phyloP scores from a whole-genome alignment of 2,329 filamentous ascomycete genomes.

The Fusarium gaditjirri region DNA sequence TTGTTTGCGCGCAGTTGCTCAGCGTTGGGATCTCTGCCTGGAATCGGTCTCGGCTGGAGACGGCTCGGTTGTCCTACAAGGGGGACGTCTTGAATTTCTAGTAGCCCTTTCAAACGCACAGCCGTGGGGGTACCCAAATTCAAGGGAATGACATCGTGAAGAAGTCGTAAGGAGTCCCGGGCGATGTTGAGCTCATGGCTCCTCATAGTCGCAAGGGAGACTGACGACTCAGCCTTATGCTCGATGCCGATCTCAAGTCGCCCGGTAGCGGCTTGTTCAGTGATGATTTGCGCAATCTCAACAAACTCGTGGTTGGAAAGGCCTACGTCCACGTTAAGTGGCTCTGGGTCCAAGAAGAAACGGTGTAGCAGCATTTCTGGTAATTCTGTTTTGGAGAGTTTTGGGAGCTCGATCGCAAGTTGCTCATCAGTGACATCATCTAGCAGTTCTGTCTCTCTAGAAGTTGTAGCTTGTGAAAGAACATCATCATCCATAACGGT shows the following conservation, averaged over 20 bases:
- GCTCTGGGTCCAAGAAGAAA: conserved; percentile 70
- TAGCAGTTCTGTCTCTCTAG: conserved; percentile 59
- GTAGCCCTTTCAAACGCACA: conserved; percentile 57
- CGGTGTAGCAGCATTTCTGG: conserved; percentile 62
- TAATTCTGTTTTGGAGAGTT: conserved; percentile 59
- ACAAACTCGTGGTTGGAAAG: conserved; percentile 70
- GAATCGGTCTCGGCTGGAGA: conserved; percentile 60
- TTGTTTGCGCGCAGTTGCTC: conserved; percentile 63
- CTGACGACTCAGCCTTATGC: conserved; percentile 27
- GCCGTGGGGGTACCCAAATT: conserved; percentile 55
- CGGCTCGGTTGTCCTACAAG: conserved; percentile 63
- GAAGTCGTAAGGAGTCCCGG: conserved; percentile 61
- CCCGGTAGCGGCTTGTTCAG: conserved; percentile 73
- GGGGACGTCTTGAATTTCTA: conserved; percentile 68
- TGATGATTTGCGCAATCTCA: conserved; percentile 75
- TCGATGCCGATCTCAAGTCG: conserved; percentile 51
- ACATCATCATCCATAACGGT: conserved; percentile 65
- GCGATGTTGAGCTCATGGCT: conserved; percentile 57
- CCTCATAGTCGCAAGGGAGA: conserved; percentile 47
- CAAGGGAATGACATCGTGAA: conserved; percentile 57
- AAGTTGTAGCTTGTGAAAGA: conserved; percentile 62
- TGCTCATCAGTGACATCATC: conserved; percentile 59
- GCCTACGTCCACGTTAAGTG: conserved; percentile 57
- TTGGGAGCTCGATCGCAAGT: conserved; percentile 60
- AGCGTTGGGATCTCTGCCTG: conserved; percentile 53